Percentiles rank a stretch among this genome's conserved stretches.
Evolutionary conservation across 2,329 filamentous ascomycete species (phyloP).

Genomic region (Penicillium decumbens): DNA sequence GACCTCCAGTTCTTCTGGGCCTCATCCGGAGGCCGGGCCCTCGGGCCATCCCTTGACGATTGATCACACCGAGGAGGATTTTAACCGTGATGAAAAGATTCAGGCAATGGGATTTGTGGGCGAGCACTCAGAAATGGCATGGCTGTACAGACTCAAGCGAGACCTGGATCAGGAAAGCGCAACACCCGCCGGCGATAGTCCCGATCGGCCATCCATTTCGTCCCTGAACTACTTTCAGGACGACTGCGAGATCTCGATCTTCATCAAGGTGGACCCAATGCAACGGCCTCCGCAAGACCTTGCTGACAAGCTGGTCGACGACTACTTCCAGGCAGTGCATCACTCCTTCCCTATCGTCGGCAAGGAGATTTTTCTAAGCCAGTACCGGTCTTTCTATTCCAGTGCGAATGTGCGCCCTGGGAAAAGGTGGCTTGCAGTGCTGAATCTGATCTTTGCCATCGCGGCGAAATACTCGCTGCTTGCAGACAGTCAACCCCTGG

Average conservation of each 20-base stretch:
- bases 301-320: constrained; percentile 39
- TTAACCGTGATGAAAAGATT: constrained; percentile 38
- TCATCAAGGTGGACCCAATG: constrained; percentile 35
- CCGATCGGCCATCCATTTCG: constrained; percentile 27
- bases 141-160: constrained; percentile 41
- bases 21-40: constrained; percentile 5
- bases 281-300: constrained; percentile 34
- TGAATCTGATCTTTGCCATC: constrained; percentile 46
- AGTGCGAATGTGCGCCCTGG: constrained; percentile 32
- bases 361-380: constrained; percentile 36
- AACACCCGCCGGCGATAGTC: constrained; percentile 14
- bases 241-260: constrained; percentile 33
- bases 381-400: constrained; percentile 37
- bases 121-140: constrained; percentile 44
- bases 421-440: constrained; percentile 40
- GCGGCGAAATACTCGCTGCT: constrained; percentile 36
- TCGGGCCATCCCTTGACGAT: constrained; percentile 31
- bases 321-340: constrained; percentile 40
- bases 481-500: constrained; percentile 24
- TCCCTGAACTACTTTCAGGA: constrained; percentile 40
- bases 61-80: constrained; percentile 44
- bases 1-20: background rate
- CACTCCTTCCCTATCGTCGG: constrained; percentile 42
- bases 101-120: constrained; percentile 42
- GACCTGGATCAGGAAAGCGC: constrained; percentile 30